Conservation (phyloP, 257 asterid genomes). For the Fraxinus americana region DNA sequence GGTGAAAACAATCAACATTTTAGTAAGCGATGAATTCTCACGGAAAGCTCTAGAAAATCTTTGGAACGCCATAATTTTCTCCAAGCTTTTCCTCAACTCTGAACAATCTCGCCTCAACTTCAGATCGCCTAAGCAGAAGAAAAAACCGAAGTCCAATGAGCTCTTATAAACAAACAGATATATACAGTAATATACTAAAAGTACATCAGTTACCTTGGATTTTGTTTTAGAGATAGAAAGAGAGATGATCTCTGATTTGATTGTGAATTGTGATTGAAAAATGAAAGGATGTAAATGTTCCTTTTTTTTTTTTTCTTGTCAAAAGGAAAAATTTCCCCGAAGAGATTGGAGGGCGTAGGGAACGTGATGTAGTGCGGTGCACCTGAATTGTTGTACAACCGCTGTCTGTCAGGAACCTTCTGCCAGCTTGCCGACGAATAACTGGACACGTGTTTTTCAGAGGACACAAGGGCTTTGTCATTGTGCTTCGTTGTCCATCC, state of each 20-base stretch:
- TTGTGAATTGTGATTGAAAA: neutral
- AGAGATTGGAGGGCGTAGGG: conserved; percentile 33
- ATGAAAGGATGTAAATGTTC: neutral
- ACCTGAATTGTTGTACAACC: conserved; percentile 22
- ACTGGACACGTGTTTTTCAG: conserved; percentile 35
- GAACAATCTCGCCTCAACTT: conserved; percentile 5
- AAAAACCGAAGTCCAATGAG: neutral
- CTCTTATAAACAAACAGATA: neutral
- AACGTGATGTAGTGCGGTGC: conserved; percentile 28
- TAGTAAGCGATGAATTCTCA: conserved; percentile 59
- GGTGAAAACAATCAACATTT: conserved; percentile 60
- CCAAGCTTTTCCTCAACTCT: conserved; percentile 28
- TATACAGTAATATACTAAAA: neutral
- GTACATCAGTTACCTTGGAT: conserved; percentile 5
- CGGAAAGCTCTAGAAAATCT: conserved; percentile 59
- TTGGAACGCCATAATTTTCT: conserved; percentile 51
- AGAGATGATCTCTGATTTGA: conserved; percentile 21
- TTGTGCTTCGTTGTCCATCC: too few relatives aligned
- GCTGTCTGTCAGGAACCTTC: conserved; percentile 1
- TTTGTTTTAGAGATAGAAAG: conserved; percentile 15
- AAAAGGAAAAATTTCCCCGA: conserved; percentile 27
- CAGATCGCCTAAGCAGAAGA: conserved; percentile 33
- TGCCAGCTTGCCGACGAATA: conserved; percentile 29
- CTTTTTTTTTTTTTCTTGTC: too few relatives aligned
- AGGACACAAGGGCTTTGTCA: neutral